Percentiles rank a stretch among this genome's conserved stretches.
These are phyloP conservation scores for Cryptosporidium meleagridis DNA, from an alignment of 169 alveolate genomes.

Conservation along the genomic window DNA sequence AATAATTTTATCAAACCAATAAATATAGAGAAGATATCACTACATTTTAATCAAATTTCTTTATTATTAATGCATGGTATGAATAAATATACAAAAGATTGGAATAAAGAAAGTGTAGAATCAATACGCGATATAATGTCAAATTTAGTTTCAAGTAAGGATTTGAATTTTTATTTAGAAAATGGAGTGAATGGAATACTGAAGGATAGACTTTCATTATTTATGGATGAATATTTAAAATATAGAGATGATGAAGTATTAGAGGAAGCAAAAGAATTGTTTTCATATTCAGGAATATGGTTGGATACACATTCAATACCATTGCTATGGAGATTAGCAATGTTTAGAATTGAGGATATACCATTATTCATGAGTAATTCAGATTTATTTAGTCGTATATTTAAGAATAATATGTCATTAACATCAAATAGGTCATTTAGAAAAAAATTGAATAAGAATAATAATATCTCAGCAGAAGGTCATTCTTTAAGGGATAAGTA, in stretches of 20 bases:
- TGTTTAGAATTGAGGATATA: slow-evolving; percentile 56
- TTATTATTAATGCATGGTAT: slow-evolving; percentile 45
- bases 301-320: slow-evolving; percentile 49
- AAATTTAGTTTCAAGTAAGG: slow-evolving; percentile 17
- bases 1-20: slow-evolving; percentile 77
- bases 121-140: slow-evolving; percentile 2
- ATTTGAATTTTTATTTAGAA: slow-evolving; percentile 3
- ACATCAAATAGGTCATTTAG: slow-evolving; percentile 7
- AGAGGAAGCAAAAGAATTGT: slow-evolving; percentile 7
- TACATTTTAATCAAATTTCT: slow-evolving; percentile 33
- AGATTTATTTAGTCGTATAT: background rate
- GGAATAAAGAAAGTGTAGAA: slow-evolving; percentile 2
- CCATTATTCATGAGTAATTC: background rate
- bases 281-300: slow-evolving; percentile 43
- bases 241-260: background rate
- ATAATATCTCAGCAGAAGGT: background rate
- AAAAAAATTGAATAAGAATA: background rate
- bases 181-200: slow-evolving; percentile 34
- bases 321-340: slow-evolving; percentile 41
- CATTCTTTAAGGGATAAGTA: background rate
- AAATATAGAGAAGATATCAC: slow-evolving; percentile 16
- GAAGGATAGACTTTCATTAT: slow-evolving; percentile 15
- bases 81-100: slow-evolving; percentile 2
- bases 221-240: slow-evolving; percentile 6
- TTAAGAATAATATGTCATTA: background rate